Evolutionary conservation across 2,329 filamentous ascomycete genomes (phyloP), one percentile per base, ranked within the genome.

Genomic region (Sporothrix euskadiensis): DNA sequence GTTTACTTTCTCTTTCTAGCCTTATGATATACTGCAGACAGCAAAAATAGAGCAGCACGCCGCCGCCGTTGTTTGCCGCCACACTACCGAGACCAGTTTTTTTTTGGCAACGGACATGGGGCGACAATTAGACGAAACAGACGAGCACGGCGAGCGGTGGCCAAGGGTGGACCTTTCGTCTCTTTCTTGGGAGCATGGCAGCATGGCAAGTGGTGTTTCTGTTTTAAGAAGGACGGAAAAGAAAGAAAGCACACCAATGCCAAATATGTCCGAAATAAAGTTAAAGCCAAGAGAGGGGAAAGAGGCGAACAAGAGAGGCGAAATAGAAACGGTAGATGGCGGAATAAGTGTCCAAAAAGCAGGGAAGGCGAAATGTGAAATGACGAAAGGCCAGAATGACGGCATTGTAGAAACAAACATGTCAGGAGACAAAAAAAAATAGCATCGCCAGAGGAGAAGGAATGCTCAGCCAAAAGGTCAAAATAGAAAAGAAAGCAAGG

Each of bases 261-360:
- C 22, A 54, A 22, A 54, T 54, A 54, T 54, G 52, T 54, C 52
- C 52, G 10, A 54, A 44, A 44, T 44, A 44, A 12, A 9, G 41
- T 22, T 14, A 54, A n/a, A 32, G 35, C 8, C 35, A 41, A 41
- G 19, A 63, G 19, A 22, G 59, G 35, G 35, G 35, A n/a, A 41
- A 41, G 59, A 63, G 7, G 59, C 32, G 32, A 63, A 39, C 39
- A n/a, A 41, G 32, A 63, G 35, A 39, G 32, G 32, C 59, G 9
- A 63, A 63, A 63, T 63, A 63, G 59, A 63, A 41, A 63, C 32
- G n/a, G 32, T 30, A 7, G 57, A 57, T 61, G n/a, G 32, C 32
- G 32, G 57, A 57, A 57, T 35, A 2, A 32, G 56, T 26, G 22
- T 16, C 56, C 26, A 32, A 57, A 32, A 57, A 16, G 10, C 56